Evolutionary conservation across 2,329 filamentous ascomycete genomes (phyloP).

Genomic region (Dothistroma septosporum): DNA sequence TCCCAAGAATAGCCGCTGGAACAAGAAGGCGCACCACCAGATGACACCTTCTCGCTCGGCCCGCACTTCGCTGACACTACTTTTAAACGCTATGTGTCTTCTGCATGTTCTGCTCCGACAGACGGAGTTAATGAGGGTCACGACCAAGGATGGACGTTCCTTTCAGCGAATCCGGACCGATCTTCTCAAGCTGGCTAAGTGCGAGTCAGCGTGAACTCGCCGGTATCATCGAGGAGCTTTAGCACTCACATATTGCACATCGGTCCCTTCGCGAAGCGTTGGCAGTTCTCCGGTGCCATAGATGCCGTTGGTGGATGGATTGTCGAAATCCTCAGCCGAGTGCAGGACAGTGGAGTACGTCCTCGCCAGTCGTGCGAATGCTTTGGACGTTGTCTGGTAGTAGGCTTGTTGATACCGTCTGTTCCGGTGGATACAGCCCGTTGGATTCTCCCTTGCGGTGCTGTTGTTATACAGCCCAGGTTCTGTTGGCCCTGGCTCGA

Average conservation of each 20-base stretch:
- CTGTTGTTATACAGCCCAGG: background rate
- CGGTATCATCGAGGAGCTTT: background rate
- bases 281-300: background rate
- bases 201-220: background rate
- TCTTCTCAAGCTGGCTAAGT: background rate
- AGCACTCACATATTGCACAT: background rate
- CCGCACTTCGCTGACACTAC: background rate
- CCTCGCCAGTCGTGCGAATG: background rate
- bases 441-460: background rate
- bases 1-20: background rate
- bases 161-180: background rate
- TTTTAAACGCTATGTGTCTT: background rate
- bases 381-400: background rate
- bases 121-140: background rate
- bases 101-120: background rate
- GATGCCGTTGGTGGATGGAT: background rate
- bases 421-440: background rate
- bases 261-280: background rate
- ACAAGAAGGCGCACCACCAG: background rate
- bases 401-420: background rate
- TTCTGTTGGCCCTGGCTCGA: background rate
- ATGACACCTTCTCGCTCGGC: background rate
- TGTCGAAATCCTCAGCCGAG: background rate
- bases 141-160: background rate
- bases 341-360: background rate